These are phyloP conservation scores for Leccinum variicolor DNA, from an alignment of 768 basidiomycete species.

Conservation along the genomic window DNA sequence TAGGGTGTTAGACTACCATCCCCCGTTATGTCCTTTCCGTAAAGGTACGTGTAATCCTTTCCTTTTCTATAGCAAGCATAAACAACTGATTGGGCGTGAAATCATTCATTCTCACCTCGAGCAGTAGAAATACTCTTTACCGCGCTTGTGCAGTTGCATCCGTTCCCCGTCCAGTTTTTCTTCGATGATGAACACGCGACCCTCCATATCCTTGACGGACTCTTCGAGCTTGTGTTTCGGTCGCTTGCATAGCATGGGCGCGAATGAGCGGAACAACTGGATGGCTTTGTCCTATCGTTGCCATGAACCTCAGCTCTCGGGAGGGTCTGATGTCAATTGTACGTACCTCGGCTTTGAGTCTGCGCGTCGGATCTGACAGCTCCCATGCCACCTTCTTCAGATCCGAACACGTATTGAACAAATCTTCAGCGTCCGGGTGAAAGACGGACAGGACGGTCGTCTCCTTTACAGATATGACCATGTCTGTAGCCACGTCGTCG, in stretches of 20 bases:
- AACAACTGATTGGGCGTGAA: background rate
- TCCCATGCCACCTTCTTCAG: conserved; percentile 91
- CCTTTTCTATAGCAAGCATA: conserved; percentile 58
- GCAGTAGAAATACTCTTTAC: conserved; percentile 88
- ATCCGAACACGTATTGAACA: conserved; percentile 97
- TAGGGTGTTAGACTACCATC: conserved; percentile 86
- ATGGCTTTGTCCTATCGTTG: conserved; percentile 73
- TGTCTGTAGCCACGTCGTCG: conserved; percentile 47
- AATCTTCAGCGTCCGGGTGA: conserved; percentile 90
- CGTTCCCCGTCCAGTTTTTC: conserved; percentile 98
- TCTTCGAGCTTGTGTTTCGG: conserved; percentile 79
- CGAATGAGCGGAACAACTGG: conserved; percentile 80
- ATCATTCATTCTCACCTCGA: conserved; percentile 56
- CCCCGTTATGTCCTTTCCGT: conserved; percentile 73
- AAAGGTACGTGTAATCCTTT: conserved; percentile 88
- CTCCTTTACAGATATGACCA: conserved; percentile 91
- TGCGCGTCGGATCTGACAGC: conserved; percentile 69
- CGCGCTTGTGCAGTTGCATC: conserved; percentile 92
- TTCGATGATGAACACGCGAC: conserved; percentile 81
- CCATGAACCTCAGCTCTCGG: conserved; percentile 3
- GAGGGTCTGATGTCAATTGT: background rate
- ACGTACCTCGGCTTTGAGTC: conserved; percentile 61
- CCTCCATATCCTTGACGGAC: conserved; percentile 81
- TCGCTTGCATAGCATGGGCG: conserved; percentile 94
- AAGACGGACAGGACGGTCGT: conserved; percentile 88